Evolutionary conservation across 2,329 filamentous ascomycete genomes (phyloP), one percentile per base, ranked within the genome.

Genomic region (Podosphaera fusca): DNA sequence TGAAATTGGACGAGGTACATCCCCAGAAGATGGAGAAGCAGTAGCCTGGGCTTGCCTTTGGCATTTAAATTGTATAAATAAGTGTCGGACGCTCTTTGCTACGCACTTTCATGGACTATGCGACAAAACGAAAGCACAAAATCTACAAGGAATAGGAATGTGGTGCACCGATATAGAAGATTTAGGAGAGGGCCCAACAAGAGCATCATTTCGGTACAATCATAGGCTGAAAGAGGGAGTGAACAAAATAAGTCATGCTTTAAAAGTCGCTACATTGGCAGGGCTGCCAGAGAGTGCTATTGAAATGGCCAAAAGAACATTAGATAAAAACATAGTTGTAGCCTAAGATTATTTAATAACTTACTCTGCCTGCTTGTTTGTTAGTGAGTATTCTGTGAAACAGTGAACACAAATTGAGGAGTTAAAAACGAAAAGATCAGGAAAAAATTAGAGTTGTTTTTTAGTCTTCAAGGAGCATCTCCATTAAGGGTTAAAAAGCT

Each of bases 1-100:
- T 68, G 92, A 98, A 72, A 86, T 98, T 42, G 92, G 92, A 0
- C 78, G 92, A 53, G 92, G 92, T 7, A 98, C 94, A 0, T 95
- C 92, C 29, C 88, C 90, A 0, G 84, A 90, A 65, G 92, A 96
- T 67, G 92, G 92, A 2, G 78, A 84, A 1, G 92, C 92, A 0
- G 84, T 98, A 1, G 87, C 87, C 0, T 96, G 85, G 68, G 92
- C 90, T 1, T 88, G 84, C 65, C 72, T 98, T 55, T 79, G 90
- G 66, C 87, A 96, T 68, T 73, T 98, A 14, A 83, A 87, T 63
- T 75, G 81, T 54, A 73, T 84, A 30, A 95, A 92, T 67, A 74
- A 75, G 66, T 87, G 85, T 66, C 79, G 92, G 12, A 81, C 84
- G 0, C 73, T 98, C 47, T 98, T 98, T 68, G 92, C 92, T 0